phyloP scores from a whole-genome alignment of 2,329 filamentous ascomycete species.

The Cercospora sesami region DNA sequence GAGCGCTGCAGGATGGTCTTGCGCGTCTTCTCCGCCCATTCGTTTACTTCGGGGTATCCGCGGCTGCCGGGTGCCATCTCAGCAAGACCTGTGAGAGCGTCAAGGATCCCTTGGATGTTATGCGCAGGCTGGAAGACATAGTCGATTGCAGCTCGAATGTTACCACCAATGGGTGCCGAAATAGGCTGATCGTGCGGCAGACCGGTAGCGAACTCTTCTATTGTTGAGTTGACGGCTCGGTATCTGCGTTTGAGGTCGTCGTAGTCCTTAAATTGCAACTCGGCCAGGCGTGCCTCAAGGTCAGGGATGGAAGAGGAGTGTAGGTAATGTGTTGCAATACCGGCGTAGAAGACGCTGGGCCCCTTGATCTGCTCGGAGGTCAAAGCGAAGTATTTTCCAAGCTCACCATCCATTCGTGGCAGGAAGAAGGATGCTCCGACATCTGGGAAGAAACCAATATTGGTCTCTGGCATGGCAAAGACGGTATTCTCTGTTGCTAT shows the following conservation, averaged over 20 bases:
- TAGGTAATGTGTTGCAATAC: slow-evolving; percentile 92
- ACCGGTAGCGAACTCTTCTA: slow-evolving; percentile 87
- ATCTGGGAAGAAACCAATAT: slow-evolving; percentile 97
- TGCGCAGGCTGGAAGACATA: slow-evolving; percentile 52
- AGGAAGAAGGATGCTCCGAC: slow-evolving; percentile 97
- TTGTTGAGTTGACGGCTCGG: slow-evolving; percentile 75
- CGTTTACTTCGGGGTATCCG: slow-evolving; percentile 51
- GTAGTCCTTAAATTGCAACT: slow-evolving; percentile 84
- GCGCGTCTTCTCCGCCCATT: slow-evolving; percentile 79
- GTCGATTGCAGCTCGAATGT: slow-evolving; percentile 78
- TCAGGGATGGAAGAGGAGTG: slow-evolving; percentile 82
- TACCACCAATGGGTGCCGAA: slow-evolving; percentile 52
- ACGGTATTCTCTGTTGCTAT: slow-evolving; percentile 94
- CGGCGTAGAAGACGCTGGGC: slow-evolving; percentile 83
- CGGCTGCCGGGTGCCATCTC: slow-evolving; percentile 42
- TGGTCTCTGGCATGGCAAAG: slow-evolving; percentile 98
- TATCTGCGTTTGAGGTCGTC: slow-evolving; percentile 64
- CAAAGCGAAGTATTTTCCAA: slow-evolving; percentile 90
- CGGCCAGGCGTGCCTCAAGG: slow-evolving; percentile 80
- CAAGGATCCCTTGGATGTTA: slow-evolving; percentile 69
- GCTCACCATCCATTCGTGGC: slow-evolving; percentile 77
- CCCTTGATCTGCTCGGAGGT: slow-evolving; percentile 83
- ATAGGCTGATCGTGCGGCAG: slow-evolving; percentile 68
- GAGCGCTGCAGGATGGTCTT: slow-evolving; percentile 74
- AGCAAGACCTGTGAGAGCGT: slow-evolving; percentile 57